Conservation (phyloP, 805 yeast species). For the Hanseniaspora valbyensis region DNA sequence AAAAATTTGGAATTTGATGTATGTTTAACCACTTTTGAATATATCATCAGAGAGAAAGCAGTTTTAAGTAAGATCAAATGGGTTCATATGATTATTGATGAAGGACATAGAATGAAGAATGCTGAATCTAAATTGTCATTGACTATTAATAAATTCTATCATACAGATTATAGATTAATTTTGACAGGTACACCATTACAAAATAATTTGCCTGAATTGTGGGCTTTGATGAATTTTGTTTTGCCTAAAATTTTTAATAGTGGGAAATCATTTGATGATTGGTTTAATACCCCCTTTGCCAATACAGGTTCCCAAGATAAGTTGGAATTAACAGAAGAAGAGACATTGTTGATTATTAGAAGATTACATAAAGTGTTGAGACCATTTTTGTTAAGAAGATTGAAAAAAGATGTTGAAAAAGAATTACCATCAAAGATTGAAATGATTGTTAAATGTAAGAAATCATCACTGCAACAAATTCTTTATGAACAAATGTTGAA, state of each 20-base stretch:
- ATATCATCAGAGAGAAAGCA: conserved; percentile 67
- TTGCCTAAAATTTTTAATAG: conserved; percentile 77
- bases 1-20: conserved; percentile 64
- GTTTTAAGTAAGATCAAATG: conserved; percentile 56
- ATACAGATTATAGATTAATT: conserved; percentile 64
- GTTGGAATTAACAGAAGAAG: conserved; percentile 76
- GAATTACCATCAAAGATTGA: conserved; percentile 78
- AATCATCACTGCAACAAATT: conserved; percentile 58
- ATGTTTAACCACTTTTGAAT: conserved; percentile 69
- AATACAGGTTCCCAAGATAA: conserved; percentile 78
- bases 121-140: conserved; percentile 60
- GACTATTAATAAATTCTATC: conserved; percentile 61
- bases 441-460: conserved; percentile 67
- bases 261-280: conserved; percentile 74
- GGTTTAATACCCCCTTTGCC: conserved; percentile 85
- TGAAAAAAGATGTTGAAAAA: conserved; percentile 78
- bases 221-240: conserved; percentile 76
- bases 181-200: conserved; percentile 84
- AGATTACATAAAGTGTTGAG: conserved; percentile 78
- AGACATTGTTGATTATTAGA: conserved; percentile 65
- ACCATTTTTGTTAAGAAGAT: conserved; percentile 73
- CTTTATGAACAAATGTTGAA: conserved; percentile 70
- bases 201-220: conserved; percentile 71
- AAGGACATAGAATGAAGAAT: conserved; percentile 83
- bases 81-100: conserved; percentile 84